These are phyloP conservation scores for Lithohypha guttulata DNA, from an alignment of 2,329 filamentous ascomycete species.

Conservation along the genomic window DNA sequence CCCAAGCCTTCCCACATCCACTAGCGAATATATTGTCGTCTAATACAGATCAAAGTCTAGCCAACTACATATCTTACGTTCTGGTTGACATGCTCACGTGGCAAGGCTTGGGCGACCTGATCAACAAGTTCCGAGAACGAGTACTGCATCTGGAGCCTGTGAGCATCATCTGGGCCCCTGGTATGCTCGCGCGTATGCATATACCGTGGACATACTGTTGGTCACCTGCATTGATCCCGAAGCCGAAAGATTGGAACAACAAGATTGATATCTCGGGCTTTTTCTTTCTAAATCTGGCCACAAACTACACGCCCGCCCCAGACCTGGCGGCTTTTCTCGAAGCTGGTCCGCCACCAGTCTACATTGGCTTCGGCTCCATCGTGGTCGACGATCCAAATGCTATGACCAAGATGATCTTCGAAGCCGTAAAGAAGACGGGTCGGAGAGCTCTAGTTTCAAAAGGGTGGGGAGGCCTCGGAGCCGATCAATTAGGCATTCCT, in stretches of 20 bases:
- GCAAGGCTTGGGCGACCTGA: constrained; percentile 83
- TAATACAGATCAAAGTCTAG: constrained; percentile 63
- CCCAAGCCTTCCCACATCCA: constrained; percentile 74
- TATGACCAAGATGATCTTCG: constrained; percentile 61
- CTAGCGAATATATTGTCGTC: constrained; percentile 69
- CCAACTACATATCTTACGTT: constrained; percentile 74
- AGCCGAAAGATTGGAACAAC: constrained; percentile 63
- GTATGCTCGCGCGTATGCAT: constrained; percentile 61
- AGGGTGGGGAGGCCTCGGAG: constrained; percentile 78
- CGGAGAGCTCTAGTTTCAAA: constrained; percentile 75
- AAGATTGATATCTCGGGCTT: constrained; percentile 67
- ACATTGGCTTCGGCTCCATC: constrained; percentile 76
- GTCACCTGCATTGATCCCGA: constrained; percentile 70
- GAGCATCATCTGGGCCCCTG: constrained; percentile 72
- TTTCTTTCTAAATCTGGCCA: constrained; percentile 60
- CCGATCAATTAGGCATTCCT: constrained; percentile 57
- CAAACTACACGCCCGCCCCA: constrained; percentile 53
- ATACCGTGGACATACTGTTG: constrained; percentile 89
- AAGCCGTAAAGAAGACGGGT: constrained; percentile 55
- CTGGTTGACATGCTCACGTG: constrained; percentile 86
- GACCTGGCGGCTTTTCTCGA: constrained; percentile 57
- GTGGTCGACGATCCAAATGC: constrained; percentile 65
- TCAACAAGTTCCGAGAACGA: constrained; percentile 73
- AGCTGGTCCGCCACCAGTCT: constrained; percentile 61
- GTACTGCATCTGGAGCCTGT: constrained; percentile 65